Evolutionary conservation across 2,329 filamentous ascomycete genomes (phyloP), one percentile per base, ranked within the genome.

Genomic region (Camptophora hylomeconis): DNA sequence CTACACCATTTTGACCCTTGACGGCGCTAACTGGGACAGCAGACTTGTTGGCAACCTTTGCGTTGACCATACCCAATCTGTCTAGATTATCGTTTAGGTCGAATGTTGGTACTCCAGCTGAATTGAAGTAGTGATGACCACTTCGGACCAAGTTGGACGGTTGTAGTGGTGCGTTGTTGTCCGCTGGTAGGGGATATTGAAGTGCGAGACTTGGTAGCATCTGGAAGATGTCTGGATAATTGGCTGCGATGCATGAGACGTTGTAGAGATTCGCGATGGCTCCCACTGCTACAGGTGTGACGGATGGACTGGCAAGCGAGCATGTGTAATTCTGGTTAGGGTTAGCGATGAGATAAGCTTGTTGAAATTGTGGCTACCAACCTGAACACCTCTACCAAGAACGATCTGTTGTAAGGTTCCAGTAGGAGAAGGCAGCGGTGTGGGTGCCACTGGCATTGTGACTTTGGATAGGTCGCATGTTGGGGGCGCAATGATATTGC

Each of bases 261-360:
- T 94, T 84, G 73, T 80, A 94, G 45, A 95, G 80, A 1, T 72
- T 75, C 31, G 87, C 87, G 0, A 82, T 50, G 30, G 87, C 87
- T 39, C 87, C 87, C 27, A 63, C 54, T 11, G 75, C 64, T 7
- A 61, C 63, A 9, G 87, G 86, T 0, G 57, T 58, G 1, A 72
- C 67, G 3, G 67, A 68, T 2, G 69, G 50, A 43, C 78, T 69
- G 38, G 56, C 56, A 30, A 66, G 58, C 34, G 69, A 62, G 63
- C 87, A 94, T 28, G 82, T 92, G 63, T 94, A 95, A 67, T 94
- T 94, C 60, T 94, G 76, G 22, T 19, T 12, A 11, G n/a, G 16
- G 35, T 45, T 40, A 41, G 33, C 10, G 10, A 12, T 10, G 12
- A 28, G 16, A 3, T 3, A 11, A 19, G 18, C 8, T 10, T 20